A percentile compares a stretch with the other conserved stretches of the same genome.
phyloP scores from a whole-genome alignment of 1,284 basidiomycete species.

The Sporisorium exsertum region DNA sequence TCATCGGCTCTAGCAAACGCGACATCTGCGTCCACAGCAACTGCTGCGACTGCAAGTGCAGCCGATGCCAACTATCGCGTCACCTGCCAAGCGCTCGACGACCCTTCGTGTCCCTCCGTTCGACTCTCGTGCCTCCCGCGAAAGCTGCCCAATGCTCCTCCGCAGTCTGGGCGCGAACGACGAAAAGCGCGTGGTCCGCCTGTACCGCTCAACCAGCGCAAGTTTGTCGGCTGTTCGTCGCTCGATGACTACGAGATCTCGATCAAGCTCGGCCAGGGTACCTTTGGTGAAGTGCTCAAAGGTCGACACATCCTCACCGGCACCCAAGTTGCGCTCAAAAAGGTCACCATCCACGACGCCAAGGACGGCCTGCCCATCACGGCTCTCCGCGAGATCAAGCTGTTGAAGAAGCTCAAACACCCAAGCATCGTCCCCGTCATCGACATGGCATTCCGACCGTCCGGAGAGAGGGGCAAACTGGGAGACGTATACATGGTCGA shows the following conservation, averaged over 20 bases:
- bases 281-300: conserved; percentile 69
- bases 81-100: conserved; percentile 38
- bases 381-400: conserved; percentile 96
- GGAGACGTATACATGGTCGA: conserved; percentile 93
- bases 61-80: conserved; percentile 18
- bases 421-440: conserved; percentile 86
- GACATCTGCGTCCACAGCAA: neutral
- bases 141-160: conserved; percentile 6
- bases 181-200: conserved; percentile 38
- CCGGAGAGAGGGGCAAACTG: conserved; percentile 69
- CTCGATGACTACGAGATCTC: conserved; percentile 65
- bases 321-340: conserved; percentile 85
- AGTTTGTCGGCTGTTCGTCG: conserved; percentile 60
- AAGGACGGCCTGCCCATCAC: conserved; percentile 96
- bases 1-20: neutral
- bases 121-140: conserved; percentile 43
- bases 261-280: conserved; percentile 65
- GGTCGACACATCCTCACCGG: conserved; percentile 72
- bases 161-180: conserved; percentile 27
- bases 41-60: neutral
- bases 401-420: conserved; percentile 89
- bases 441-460: conserved; percentile 81
- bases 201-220: conserved; percentile 55
- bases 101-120: conserved; percentile 21
- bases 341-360: conserved; percentile 94